Conservation (phyloP, 177 flowering plant species). For the Vitis hybrid region DNA sequence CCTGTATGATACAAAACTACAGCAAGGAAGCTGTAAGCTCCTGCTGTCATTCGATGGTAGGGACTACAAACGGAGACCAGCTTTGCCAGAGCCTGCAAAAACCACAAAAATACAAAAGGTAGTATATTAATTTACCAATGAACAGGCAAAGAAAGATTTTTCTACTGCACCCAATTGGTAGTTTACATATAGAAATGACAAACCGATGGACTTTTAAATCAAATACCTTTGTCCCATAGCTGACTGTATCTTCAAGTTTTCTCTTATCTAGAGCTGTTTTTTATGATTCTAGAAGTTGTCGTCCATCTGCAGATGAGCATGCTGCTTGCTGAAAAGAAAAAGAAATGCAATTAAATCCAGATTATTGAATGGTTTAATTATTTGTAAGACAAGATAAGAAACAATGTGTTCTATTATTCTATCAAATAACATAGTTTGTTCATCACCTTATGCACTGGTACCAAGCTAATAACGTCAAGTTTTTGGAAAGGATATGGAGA, state of each 20-base stretch:
- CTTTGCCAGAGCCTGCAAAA: conserved; percentile 84
- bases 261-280: too few species aligned
- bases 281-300: too few species aligned
- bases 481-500: too few species aligned
- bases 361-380: too few species aligned
- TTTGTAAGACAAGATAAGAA: neutral
- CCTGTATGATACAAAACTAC: conserved; percentile 99
- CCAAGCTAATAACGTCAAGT: too few species aligned
- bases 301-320: too few species aligned
- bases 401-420: neutral
- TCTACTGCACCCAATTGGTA: neutral
- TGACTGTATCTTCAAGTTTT: too few species aligned
- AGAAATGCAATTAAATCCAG: too few species aligned
- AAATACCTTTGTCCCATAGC: too few species aligned
- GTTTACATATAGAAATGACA: neutral
- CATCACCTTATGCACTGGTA: too few species aligned
- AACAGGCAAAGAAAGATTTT: neutral
- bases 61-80: conserved; percentile 98
- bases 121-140: neutral
- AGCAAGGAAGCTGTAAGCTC: conserved; percentile 98
- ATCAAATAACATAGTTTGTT: neutral
- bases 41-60: conserved; percentile 99
- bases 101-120: conserved; percentile 7
- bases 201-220: too few species aligned
- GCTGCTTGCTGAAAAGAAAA: too few species aligned